phyloP scores from a whole-genome alignment of 441 rosid genomes.

The Lepidium campestre region DNA sequence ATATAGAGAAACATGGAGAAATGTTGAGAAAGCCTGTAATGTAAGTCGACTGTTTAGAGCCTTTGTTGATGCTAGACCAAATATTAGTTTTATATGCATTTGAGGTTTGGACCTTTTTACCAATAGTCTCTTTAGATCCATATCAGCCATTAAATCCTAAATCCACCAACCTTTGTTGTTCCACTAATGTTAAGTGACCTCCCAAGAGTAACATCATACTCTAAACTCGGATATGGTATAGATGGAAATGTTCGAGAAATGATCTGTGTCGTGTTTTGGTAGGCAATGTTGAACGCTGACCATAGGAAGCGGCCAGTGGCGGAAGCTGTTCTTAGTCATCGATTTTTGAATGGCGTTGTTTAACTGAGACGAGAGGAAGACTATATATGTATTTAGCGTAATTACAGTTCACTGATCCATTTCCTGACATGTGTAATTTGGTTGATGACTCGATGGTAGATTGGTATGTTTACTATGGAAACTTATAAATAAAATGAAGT shows the following conservation, averaged over 20 bases:
- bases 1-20: not conserved
- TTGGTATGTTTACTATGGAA: too few species aligned
- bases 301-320: conserved; percentile 71
- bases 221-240: too few species aligned
- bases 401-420: not conserved
- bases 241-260: too few species aligned
- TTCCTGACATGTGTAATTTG: not conserved
- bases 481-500: too few species aligned
- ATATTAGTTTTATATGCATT: not conserved
- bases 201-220: not conserved
- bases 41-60: not conserved
- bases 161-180: not conserved
- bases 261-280: conserved; percentile 17
- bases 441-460: not conserved
- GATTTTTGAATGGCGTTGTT: conserved; percentile 44
- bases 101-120: not conserved
- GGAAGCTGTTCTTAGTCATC: conserved; percentile 66
- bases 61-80: not conserved
- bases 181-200: not conserved
- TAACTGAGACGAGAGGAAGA: conserved; percentile 24
- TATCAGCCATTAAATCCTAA: not conserved
- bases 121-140: not conserved
- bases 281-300: conserved; percentile 83
- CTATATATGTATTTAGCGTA: conserved; percentile 6
- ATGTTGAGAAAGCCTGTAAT: not conserved